Evolutionary conservation across 2,329 filamentous ascomycete species (phyloP).

Genomic region (Aspergillus cejpii): DNA sequence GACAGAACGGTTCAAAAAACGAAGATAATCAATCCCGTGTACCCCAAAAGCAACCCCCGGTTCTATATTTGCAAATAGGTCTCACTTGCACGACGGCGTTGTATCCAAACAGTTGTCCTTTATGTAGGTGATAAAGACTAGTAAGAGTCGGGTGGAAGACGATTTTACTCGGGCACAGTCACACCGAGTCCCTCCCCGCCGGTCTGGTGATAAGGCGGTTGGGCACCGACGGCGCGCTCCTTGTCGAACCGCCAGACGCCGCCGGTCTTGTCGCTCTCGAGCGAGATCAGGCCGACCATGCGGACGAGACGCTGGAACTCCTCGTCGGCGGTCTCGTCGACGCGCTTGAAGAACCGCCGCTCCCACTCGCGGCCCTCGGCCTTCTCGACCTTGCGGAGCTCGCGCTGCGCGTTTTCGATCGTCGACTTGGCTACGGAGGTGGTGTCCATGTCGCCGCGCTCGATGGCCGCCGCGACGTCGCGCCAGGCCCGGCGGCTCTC

Average conservation of each 20-base stretch:
- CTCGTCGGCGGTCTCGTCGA: constrained; percentile 33
- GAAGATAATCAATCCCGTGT: constrained; percentile 6
- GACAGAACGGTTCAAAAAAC: background rate
- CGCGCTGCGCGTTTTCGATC: constrained; percentile 84
- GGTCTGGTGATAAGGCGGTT: constrained; percentile 39
- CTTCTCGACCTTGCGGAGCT: constrained; percentile 65
- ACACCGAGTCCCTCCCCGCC: constrained; percentile 39
- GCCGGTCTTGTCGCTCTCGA: constrained; percentile 60
- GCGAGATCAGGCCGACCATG: constrained; percentile 34
- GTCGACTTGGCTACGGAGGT: constrained; percentile 73
- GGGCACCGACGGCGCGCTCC: constrained; percentile 43
- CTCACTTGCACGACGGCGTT: too few relatives aligned
- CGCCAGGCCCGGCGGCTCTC: constrained; percentile 85
- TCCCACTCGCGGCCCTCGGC: constrained; percentile 72
- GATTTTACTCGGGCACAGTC: background rate
- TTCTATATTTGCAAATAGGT: too few relatives aligned
- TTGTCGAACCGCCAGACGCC: constrained; percentile 65
- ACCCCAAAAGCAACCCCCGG: background rate
- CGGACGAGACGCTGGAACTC: constrained; percentile 41
- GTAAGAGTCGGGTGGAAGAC: too few relatives aligned
- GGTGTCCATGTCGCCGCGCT: constrained; percentile 73
- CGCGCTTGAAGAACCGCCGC: constrained; percentile 66
- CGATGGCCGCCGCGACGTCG: constrained; percentile 74
- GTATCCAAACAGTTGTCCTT: too few relatives aligned
- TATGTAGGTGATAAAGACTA: too few relatives aligned